phyloP scores from a whole-genome alignment of 2,329 filamentous ascomycete genomes.

The Neonectria magnoliae region DNA sequence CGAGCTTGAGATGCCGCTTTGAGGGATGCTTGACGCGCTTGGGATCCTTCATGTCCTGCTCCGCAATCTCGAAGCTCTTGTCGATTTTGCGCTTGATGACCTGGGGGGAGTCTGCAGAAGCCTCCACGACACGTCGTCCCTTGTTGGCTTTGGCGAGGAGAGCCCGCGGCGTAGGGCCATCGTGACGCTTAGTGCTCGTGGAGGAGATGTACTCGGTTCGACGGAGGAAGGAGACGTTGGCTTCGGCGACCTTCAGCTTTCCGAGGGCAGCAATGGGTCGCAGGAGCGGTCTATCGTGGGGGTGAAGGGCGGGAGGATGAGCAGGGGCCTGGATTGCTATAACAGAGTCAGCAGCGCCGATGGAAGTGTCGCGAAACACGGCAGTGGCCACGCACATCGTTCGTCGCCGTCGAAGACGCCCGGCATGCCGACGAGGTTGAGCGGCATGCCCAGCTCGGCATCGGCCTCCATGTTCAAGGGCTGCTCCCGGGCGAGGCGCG shows the following conservation, averaged over 20 bases:
- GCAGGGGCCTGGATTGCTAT: conserved; percentile 84
- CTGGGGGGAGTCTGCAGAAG: conserved; percentile 69
- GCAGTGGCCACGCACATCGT: conserved; percentile 69
- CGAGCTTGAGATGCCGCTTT: conserved; percentile 66
- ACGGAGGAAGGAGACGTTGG: conserved; percentile 90
- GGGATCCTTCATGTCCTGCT: conserved; percentile 63
- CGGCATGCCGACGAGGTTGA: conserved; percentile 94
- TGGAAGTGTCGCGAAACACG: neutral
- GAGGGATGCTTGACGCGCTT: conserved; percentile 66
- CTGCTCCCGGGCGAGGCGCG: conserved; percentile 88
- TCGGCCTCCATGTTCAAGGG: conserved; percentile 96
- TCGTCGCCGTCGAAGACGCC: conserved; percentile 96
- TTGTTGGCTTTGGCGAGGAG: conserved; percentile 48
- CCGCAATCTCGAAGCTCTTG: conserved; percentile 66
- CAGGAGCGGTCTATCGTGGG: conserved; percentile 85
- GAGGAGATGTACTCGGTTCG: conserved; percentile 94
- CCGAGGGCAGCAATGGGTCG: conserved; percentile 85
- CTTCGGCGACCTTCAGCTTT: conserved; percentile 80
- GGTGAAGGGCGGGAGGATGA: conserved; percentile 76
- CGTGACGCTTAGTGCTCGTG: conserved; percentile 59
- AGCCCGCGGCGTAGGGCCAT: conserved; percentile 56
- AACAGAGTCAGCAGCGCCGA: conserved; percentile 20
- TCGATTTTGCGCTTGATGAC: conserved; percentile 76
- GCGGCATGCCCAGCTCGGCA: conserved; percentile 96
- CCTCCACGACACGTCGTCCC: conserved; percentile 61